Evolutionary conservation across 306 rosid genomes (phyloP).

Genomic region (Dryas drummondii): DNA sequence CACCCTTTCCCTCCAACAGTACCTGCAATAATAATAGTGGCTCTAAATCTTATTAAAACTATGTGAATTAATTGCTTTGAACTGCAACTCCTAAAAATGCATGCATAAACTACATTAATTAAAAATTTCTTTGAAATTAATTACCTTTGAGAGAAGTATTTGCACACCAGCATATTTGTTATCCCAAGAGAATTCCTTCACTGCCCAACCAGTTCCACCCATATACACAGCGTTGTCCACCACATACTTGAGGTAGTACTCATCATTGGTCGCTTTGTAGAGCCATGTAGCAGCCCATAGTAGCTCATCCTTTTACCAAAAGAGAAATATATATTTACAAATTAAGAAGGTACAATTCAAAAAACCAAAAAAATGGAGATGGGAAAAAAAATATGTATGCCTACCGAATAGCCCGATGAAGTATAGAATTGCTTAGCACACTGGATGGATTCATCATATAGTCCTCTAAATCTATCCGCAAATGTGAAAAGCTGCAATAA

Average conservation of each 20-base stretch:
- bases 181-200: slow-evolving; percentile 91
- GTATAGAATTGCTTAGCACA: slow-evolving; percentile 58
- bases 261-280: slow-evolving; percentile 63
- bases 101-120: no score
- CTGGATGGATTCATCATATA: slow-evolving; percentile 59
- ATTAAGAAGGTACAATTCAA: neutral
- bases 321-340: neutral
- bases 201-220: slow-evolving; percentile 93
- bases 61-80: neutral
- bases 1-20: slow-evolving; percentile 65
- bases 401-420: slow-evolving; percentile 80
- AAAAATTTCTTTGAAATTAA: neutral
- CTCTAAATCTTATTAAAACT: neutral
- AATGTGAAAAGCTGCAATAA: slow-evolving; percentile 71
- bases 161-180: slow-evolving; percentile 89
- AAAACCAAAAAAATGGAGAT: neutral
- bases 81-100: no score
- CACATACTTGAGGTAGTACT: slow-evolving; percentile 69
- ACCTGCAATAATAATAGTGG: slow-evolving; percentile 35
- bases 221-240: slow-evolving; percentile 65
- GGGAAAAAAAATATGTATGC: slow-evolving; percentile 1
- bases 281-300: slow-evolving; percentile 95
- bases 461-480: slow-evolving; percentile 72
- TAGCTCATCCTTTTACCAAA: slow-evolving; percentile 65
- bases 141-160: slow-evolving; percentile 74